Base-by-base conservation (phyloP, 1,284 basidiomycete species). In the Bondarzewia mesenterica region DNA sequence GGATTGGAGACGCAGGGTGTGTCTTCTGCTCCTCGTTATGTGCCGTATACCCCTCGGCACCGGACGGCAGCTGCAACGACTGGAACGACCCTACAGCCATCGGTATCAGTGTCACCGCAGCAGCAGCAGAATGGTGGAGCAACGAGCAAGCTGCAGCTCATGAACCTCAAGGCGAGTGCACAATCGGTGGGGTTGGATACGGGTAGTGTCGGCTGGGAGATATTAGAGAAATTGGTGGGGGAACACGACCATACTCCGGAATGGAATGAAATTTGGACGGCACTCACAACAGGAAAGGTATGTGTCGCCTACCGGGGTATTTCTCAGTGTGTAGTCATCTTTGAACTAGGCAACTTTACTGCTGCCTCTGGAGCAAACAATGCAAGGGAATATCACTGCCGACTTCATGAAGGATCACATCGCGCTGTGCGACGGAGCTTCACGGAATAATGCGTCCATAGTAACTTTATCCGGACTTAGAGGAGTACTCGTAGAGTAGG, bases 341-440 rank as follows among this genome's bases (percentile, higher is more conserved):
- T 23, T 29, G 18, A 21, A 12, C 10, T 56, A 92, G 89, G 88
- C 87, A 2, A 84, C 86, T 0, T 60, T 95, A 20, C 66, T 94
- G 18, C 70, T 94, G 2, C 92, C 92, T 1, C 62, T 79, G 1
- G 82, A 89, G 43, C 59, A 74, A 52, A 64, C 66, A 8, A 57
- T 65, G 20, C 68, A 72, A 26, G 75, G 78, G 15, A 65, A 66
- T 52, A 77, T 92, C 53, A 89, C 82, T 0, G 70, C 80, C 1
- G 89, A 87, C 16, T 82, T 88, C 50, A 68, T 93, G 29, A 81
- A 78, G 58, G 89, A 92, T 57, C 91, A 93, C 61, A 65, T 93
- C 50, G 70, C 80, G 21, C 73, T 89, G 42, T 80, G 70, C 57
- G 77, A 83, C 54, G 68, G 67, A 10, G 58, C 70, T 1, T 70